These are phyloP conservation scores for Curvularia sp. DNA, from an alignment of 2,329 filamentous ascomycete species.

Conservation along the genomic window DNA sequence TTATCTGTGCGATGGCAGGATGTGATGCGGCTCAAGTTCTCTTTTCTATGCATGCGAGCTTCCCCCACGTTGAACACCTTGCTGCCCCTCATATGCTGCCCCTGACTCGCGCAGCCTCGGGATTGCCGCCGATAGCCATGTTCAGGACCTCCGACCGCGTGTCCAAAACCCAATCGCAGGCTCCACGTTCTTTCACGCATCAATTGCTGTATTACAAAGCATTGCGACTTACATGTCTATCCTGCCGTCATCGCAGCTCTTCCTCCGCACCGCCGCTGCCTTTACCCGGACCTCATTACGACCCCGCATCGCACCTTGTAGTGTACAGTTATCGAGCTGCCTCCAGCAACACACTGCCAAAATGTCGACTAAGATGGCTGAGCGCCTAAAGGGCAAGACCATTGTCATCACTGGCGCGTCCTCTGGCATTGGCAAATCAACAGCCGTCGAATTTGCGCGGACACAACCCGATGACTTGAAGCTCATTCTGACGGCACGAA, in stretches of 20 bases:
- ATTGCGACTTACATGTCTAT: slow-evolving; percentile 32
- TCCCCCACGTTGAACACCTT: slow-evolving; percentile 2
- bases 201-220: slow-evolving; percentile 15
- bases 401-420: slow-evolving; percentile 90
- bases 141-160: slow-evolving; percentile 8
- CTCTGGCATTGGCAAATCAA: slow-evolving; percentile 84
- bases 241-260: slow-evolving; percentile 16
- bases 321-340: slow-evolving; percentile 13
- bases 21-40: slow-evolving; percentile 9
- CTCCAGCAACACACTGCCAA: slow-evolving; percentile 46
- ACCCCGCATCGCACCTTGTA: slow-evolving; percentile 20
- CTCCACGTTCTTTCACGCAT: slow-evolving; percentile 1
- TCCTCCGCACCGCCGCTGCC: slow-evolving; percentile 27
- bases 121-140: slow-evolving; percentile 13
- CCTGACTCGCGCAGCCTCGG: slow-evolving; percentile 30
- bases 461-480: slow-evolving; percentile 80
- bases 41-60: slow-evolving; percentile 13
- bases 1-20: background rate
- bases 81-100: slow-evolving; percentile 13
- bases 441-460: slow-evolving; percentile 90
- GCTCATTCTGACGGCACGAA: slow-evolving; percentile 86
- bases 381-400: slow-evolving; percentile 92
- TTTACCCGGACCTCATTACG: slow-evolving; percentile 21
- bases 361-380: slow-evolving; percentile 75
- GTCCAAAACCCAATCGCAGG: slow-evolving; percentile 9